Evolutionary conservation across 352 stramenopile species (phyloP).

Genomic region (Globisporangium paddicum): DNA sequence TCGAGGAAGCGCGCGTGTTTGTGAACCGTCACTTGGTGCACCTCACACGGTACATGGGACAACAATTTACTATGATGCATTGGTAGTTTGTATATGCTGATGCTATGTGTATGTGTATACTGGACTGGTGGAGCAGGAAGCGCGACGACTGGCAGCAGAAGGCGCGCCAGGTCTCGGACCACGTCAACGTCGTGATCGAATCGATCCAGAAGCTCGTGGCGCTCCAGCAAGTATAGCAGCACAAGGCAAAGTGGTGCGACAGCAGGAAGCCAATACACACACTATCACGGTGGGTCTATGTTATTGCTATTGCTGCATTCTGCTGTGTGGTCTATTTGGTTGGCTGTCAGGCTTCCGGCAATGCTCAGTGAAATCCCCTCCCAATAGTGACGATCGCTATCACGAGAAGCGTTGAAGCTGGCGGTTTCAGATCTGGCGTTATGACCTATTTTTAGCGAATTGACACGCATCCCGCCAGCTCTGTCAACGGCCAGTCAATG

Average conservation of each 20-base stretch:
- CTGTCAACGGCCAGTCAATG: not conserved
- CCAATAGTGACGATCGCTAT: not conserved
- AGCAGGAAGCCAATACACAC: not conserved
- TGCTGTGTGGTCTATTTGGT: not conserved
- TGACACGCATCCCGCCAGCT: not conserved
- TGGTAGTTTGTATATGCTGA: not conserved
- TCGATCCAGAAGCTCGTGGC: slow-evolving; percentile 70
- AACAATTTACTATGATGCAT: not conserved
- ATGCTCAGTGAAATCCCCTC: too few species aligned
- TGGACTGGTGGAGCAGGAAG: slow-evolving; percentile 34
- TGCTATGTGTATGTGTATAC: not conserved
- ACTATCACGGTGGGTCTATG: not conserved
- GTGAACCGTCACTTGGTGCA: slow-evolving; percentile 46
- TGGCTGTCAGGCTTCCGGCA: not conserved
- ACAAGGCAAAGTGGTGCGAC: not conserved
- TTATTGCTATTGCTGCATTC: not conserved
- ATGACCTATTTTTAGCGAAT: not conserved
- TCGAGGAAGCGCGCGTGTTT: slow-evolving; percentile 51
- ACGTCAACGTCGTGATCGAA: slow-evolving; percentile 72
- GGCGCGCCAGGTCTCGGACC: slow-evolving; percentile 58
- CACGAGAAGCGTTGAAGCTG: not conserved
- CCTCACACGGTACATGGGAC: slow-evolving; percentile 35
- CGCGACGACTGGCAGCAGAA: slow-evolving; percentile 64
- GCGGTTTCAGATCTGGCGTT: not conserved
- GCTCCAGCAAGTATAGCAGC: slow-evolving; percentile 32